Conservation (phyloP, 805 yeast species). For the Wickerhamiella sorbophila region DNA sequence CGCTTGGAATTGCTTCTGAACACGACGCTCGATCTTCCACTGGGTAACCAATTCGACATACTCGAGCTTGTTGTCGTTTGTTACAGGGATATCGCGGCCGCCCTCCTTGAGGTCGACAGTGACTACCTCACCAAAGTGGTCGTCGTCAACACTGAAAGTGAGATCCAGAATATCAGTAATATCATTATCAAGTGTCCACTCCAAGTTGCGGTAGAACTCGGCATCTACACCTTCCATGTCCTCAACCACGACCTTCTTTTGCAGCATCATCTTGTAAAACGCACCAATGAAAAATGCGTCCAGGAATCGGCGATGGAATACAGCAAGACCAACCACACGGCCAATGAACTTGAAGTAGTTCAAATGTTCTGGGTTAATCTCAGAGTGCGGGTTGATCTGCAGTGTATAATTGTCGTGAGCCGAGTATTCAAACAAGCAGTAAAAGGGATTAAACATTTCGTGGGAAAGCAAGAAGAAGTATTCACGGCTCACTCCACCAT, state of each 20-base stretch:
- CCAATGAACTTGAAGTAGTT: conserved; percentile 97
- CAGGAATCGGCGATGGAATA: conserved; percentile 92
- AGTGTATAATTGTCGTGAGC: conserved; percentile 96
- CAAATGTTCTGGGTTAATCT: conserved; percentile 93
- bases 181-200: conserved; percentile 93
- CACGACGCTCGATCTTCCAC: conserved; percentile 88
- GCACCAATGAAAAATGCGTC: conserved; percentile 99
- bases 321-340: conserved; percentile 94
- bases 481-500: conserved; percentile 98
- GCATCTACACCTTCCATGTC: conserved; percentile 99
- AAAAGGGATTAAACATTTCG: conserved; percentile 97
- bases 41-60: conserved; percentile 89
- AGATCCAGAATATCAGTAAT: conserved; percentile 76
- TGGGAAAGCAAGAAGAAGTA: conserved; percentile 92
- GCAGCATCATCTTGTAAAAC: conserved; percentile 91
- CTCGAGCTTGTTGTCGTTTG: conserved; percentile 88
- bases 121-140: conserved; percentile 84
- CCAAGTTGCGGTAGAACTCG: conserved; percentile 84
- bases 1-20: conserved; percentile 90
- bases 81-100: conserved; percentile 81
- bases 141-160: conserved; percentile 77
- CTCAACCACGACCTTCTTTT: conserved; percentile 83
- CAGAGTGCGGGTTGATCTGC: conserved; percentile 95
- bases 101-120: conserved; percentile 80
- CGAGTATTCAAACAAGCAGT: conserved; percentile 92